phyloP scores from a whole-genome alignment of 257 asterid genomes.

The Anisodus acutangulus region DNA sequence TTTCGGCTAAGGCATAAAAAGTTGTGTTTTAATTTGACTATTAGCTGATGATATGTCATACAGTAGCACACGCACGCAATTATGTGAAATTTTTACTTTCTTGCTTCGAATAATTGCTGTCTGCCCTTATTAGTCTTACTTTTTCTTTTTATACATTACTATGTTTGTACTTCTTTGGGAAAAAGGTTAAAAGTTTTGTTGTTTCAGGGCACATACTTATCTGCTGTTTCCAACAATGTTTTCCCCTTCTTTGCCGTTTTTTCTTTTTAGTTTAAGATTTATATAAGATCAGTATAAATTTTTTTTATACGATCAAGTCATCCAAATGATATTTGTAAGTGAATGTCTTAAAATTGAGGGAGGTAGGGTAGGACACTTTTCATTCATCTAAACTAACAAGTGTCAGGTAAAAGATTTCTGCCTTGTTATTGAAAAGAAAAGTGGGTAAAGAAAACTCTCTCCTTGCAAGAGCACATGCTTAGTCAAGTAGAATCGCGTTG shows the following conservation, averaged over 20 bases:
- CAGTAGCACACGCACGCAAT: slow-evolving; percentile 25
- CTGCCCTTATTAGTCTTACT: slow-evolving; percentile 19
- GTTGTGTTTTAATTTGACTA: slow-evolving; percentile 13
- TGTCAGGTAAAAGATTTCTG: no score
- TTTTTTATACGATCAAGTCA: no score
- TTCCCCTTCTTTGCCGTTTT: not conserved
- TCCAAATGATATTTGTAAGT: no score
- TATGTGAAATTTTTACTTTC: not conserved
- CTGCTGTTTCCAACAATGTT: slow-evolving; percentile 11
- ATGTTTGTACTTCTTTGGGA: not conserved
- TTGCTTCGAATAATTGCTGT: slow-evolving; percentile 13
- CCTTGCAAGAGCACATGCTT: no score
- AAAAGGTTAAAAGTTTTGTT: not conserved
- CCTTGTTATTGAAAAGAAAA: no score
- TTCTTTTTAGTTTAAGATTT: no score
- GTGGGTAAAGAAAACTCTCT: no score
- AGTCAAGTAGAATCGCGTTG: no score
- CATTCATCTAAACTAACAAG: no score
- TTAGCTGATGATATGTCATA: not conserved
- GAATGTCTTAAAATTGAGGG: no score
- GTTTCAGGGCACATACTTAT: not conserved
- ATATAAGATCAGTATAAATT: no score
- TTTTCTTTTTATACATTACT: not conserved
- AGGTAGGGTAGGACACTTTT: no score
- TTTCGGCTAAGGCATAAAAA: not conserved